Evolutionary conservation across 139 green algal species (phyloP).

Genomic region (Gonium pectorale): DNA sequence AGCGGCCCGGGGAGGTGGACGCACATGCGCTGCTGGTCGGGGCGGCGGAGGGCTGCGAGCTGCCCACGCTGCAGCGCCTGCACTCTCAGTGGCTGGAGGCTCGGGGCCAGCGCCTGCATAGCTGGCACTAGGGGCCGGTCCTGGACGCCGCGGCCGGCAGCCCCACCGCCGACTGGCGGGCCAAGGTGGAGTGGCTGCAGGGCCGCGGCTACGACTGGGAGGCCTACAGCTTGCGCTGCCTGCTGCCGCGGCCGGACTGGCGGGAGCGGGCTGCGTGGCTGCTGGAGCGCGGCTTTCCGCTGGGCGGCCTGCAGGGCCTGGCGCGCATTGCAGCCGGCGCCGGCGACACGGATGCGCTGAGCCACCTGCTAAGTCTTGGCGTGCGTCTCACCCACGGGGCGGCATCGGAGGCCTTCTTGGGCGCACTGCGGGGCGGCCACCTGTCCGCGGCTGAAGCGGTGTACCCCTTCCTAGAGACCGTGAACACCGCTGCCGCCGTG

Average conservation of each 20-base stretch:
- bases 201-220: neutral
- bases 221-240: neutral
- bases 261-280: neutral
- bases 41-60: constrained; percentile 8
- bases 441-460: neutral
- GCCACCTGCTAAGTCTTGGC: neutral
- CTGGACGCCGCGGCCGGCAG: neutral
- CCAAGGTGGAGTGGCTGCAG: constrained; percentile 19
- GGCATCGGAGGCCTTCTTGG: neutral
- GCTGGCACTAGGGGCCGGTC: neutral
- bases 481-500: neutral
- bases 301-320: neutral
- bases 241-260: neutral
- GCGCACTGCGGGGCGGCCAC: no score
- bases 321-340: neutral
- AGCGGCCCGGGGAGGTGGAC: no score
- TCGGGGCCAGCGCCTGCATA: neutral
- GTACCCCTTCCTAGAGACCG: neutral
- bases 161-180: constrained; percentile 8
- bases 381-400: neutral
- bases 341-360: neutral
- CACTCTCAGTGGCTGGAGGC: neutral
- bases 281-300: neutral
- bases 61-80: neutral
- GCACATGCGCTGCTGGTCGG: no score